phyloP scores from a whole-genome alignment of 208 protist species.

The Crithidia thermophila region DNA sequence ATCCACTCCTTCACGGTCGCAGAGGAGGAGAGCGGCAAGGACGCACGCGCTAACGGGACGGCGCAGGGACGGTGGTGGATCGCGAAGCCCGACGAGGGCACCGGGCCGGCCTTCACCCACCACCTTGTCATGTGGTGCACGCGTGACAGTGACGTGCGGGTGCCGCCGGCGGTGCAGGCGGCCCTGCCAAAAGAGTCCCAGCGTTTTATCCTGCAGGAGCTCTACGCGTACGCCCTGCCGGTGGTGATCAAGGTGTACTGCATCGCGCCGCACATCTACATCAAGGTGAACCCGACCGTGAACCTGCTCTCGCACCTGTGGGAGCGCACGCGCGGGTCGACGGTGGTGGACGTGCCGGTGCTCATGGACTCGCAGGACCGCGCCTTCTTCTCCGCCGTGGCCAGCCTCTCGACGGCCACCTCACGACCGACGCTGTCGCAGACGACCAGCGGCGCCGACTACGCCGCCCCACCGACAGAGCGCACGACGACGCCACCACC shows the following conservation, averaged over 20 bases:
- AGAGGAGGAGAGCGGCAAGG: constrained; percentile 2
- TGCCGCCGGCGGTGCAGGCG: constrained; percentile 38
- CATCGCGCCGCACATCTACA: constrained; percentile 49
- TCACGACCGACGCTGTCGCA: constrained; percentile 8
- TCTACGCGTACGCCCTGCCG: constrained; percentile 60
- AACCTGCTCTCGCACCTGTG: constrained; percentile 45
- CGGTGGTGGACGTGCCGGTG: constrained; percentile 37
- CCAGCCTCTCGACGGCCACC: constrained; percentile 18
- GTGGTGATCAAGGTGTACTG: constrained; percentile 89
- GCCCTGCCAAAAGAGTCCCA: constrained; percentile 43
- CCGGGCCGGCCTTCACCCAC: constrained; percentile 72
- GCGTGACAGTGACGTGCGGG: constrained; percentile 10
- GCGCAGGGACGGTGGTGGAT: constrained; percentile 64
- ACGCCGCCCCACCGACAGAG: not conserved
- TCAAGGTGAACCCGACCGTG: constrained; percentile 64
- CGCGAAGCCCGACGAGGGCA: constrained; percentile 79
- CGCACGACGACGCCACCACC: not conserved
- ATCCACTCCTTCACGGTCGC: constrained; percentile 26
- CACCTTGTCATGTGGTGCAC: constrained; percentile 73
- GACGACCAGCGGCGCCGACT: constrained; percentile 12
- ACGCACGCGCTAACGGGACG: constrained; percentile 17
- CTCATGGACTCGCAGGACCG: constrained; percentile 71
- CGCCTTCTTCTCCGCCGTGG: constrained; percentile 36
- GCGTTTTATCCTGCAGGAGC: constrained; percentile 76
- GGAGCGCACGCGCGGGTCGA: constrained; percentile 19